Evolutionary conservation across 2,329 filamentous ascomycete species (phyloP).

Genomic region (Boeremia exigua): DNA sequence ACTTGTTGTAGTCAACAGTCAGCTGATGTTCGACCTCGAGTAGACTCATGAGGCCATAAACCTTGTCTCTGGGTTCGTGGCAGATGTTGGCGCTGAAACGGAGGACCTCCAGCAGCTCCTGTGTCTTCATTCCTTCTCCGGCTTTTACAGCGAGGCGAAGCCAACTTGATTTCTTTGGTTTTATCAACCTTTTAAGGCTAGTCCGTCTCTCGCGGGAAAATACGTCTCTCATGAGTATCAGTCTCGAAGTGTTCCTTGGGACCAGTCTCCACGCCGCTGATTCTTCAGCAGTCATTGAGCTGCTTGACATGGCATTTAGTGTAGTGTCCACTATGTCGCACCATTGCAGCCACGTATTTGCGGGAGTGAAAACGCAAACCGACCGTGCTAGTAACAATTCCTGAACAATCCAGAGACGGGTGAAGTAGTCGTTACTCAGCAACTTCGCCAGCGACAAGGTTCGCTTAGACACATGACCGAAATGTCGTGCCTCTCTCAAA

Average conservation of each 20-base stretch:
- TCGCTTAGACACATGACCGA: not conserved
- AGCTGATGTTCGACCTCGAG: not conserved
- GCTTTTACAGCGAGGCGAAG: not conserved
- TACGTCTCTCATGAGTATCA: too few species aligned
- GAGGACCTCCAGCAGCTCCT: not conserved
- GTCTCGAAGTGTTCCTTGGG: too few species aligned
- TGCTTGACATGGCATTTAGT: too few species aligned
- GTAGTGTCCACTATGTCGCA: not conserved
- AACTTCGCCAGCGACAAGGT: not conserved
- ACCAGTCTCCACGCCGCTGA: too few species aligned
- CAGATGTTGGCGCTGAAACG: not conserved
- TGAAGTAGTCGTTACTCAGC: not conserved
- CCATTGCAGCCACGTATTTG: not conserved
- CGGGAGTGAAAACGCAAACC: not conserved
- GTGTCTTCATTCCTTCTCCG: not conserved
- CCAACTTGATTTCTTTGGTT: too few species aligned
- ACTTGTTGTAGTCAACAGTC: not conserved
- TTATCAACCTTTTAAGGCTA: too few species aligned
- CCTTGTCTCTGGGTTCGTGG: not conserved
- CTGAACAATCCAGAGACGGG: not conserved
- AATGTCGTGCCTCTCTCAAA: not conserved
- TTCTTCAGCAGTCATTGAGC: too few species aligned
- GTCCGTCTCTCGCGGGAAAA: too few species aligned
- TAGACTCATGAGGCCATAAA: not conserved
- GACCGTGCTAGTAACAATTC: not conserved